Percentiles rank a stretch among this genome's conserved stretches.
Evolutionary conservation across 2,329 filamentous ascomycete species (phyloP).

Genomic region (Exophiala sp.): DNA sequence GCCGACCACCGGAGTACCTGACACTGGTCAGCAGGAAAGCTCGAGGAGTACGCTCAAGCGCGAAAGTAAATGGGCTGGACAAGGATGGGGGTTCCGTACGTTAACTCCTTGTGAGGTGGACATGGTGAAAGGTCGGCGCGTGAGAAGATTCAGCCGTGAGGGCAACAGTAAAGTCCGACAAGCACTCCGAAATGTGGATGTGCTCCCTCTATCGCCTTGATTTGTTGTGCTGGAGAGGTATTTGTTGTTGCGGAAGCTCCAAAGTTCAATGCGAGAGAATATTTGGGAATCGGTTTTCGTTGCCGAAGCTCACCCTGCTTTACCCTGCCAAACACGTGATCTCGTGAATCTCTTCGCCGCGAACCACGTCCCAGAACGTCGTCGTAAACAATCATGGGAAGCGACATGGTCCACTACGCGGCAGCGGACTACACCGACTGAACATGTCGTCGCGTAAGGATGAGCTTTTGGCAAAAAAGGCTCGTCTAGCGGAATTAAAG

Average conservation of each 20-base stretch:
- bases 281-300: conserved; percentile 6
- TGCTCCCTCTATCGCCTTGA: not conserved
- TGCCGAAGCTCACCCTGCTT: conserved; percentile 15
- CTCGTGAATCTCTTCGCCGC: conserved; percentile 7
- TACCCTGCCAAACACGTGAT: conserved; percentile 12
- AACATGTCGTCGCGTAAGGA: conserved; percentile 66
- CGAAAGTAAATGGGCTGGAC: not conserved
- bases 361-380: not conserved
- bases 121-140: conserved; percentile 45
- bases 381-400: not conserved
- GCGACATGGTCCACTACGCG: not conserved
- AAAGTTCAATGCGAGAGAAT: conserved; percentile 19
- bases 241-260: conserved; percentile 4
- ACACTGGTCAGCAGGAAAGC: conserved; percentile 17
- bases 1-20: conserved; percentile 97
- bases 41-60: not conserved
- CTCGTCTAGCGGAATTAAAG: conserved; percentile 94
- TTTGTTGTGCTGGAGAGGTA: not conserved
- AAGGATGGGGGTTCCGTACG: conserved; percentile 41
- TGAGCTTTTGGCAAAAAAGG: conserved; percentile 95
- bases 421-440: not conserved
- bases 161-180: no score
- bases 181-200: no score
- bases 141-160: not conserved
- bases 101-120: conserved; percentile 65